Evolutionary conservation across 2,329 filamentous ascomycete species (phyloP), one percentile per base, ranked within the genome.

Genomic region (Penicillium sp.): DNA sequence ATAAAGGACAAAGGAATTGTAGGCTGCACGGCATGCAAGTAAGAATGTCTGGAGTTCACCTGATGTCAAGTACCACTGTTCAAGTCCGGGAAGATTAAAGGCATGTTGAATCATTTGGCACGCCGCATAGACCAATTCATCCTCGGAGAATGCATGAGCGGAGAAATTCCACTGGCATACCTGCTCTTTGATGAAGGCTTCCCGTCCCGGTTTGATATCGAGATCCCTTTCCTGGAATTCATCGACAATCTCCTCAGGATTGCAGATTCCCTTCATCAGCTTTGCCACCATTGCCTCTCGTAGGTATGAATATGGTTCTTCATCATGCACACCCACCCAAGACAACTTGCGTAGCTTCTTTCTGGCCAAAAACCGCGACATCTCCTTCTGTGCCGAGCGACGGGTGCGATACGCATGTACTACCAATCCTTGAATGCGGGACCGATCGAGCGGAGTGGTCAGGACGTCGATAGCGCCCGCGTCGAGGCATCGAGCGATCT

Each of bases 1-100:
- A 71, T 98, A 99, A 22, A 93, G 90, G 35, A 97, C 92, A 73
- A 96, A 96, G 57, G 86, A 90, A 74, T 98, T 98, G 78, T 99
- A 99, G n/a, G 95, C 91, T 48, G 89, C 87, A 60, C 93, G 89
- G 69, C 92, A 95, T 52, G 93, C 92, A 61, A 96, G 84, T 59
- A 98, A 81, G 70, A 96, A 98, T 53, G 86, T 87, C 63, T 90
- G 89, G 27, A 99, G 81, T 73, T 96, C 88, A 66, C 90, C 91
- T 90, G 87, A 84, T 52, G 89, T 82, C 77, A 96, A 86, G 70
- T 86, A 83, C 90, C 90, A 98, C 50, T 84, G 82, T 67, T 90
- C 88, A 57, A 98, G 77, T 67, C 93, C 91, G 0, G 91, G 89
- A 81, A 93, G 87, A 43, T 83, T 80, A 56, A 99, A 81, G 4